Percentiles rank a stretch among this genome's conserved stretches.
phyloP scores from a whole-genome alignment of 371 early-diverging fungal genomes.

The Coemansia sp. region DNA sequence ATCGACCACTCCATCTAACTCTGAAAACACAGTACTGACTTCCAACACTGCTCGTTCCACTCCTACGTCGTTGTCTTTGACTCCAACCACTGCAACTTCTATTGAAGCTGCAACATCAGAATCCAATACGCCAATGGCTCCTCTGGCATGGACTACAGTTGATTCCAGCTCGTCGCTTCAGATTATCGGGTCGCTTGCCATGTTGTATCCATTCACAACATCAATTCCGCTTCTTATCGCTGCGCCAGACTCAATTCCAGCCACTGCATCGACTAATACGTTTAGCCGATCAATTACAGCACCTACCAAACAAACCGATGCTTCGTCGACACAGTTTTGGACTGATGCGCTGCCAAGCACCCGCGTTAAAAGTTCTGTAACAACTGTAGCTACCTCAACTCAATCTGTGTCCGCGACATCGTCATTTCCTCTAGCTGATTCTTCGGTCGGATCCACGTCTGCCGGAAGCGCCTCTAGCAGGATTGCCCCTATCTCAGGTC shows the following conservation, averaged over 20 bases:
- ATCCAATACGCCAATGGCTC: neutral
- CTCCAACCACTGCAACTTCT: neutral
- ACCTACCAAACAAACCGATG: no score
- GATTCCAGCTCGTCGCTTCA: neutral
- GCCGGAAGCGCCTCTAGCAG: neutral
- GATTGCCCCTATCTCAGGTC: neutral
- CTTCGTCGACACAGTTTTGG: no score
- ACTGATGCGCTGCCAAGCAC: neutral
- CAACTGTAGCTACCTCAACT: no score
- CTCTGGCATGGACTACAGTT: neutral
- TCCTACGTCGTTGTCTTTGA: neutral
- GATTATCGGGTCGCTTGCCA: conserved; percentile 6
- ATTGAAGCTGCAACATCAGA: neutral
- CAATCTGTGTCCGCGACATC: neutral
- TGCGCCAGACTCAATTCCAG: neutral
- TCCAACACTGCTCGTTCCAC: no score
- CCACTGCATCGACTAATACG: neutral
- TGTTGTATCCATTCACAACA: conserved; percentile 22
- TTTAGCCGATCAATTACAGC: no score
- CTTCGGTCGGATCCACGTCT: neutral
- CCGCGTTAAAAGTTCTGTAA: neutral
- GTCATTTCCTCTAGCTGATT: neutral
- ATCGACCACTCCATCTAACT: no score
- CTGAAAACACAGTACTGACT: no score
- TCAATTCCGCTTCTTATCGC: conserved; percentile 19